Evolutionary conservation across 2,329 filamentous ascomycete genomes (phyloP).

Genomic region (Metarhizium album): DNA sequence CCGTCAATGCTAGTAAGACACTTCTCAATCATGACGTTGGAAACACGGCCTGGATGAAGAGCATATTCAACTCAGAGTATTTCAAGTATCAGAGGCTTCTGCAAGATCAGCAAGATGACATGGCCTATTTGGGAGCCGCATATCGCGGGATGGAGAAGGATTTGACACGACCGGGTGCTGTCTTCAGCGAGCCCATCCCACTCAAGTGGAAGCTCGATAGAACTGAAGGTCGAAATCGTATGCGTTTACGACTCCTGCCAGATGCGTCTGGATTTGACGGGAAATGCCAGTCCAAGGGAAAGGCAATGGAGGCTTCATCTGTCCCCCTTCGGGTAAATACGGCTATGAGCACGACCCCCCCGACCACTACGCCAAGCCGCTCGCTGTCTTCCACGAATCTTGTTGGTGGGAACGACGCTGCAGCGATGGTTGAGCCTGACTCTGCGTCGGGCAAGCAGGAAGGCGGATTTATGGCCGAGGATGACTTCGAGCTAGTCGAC

Average conservation of each 20-base stretch:
- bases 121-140: slow-evolving; percentile 62
- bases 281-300: slow-evolving; percentile 77
- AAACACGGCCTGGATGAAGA: slow-evolving; percentile 86
- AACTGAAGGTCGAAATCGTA: slow-evolving; percentile 89
- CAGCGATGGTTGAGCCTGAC: slow-evolving; percentile 13
- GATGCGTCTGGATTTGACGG: slow-evolving; percentile 59
- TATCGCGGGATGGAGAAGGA: slow-evolving; percentile 73
- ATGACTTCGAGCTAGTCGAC: slow-evolving; percentile 93
- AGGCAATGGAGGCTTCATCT: slow-evolving; percentile 35
- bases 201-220: slow-evolving; percentile 88
- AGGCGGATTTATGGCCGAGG: slow-evolving; percentile 45
- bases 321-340: slow-evolving; percentile 25
- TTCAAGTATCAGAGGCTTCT: slow-evolving; percentile 80
- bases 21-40: slow-evolving; percentile 76
- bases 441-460: slow-evolving; percentile 12
- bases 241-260: slow-evolving; percentile 78
- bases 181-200: slow-evolving; percentile 56
- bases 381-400: slow-evolving; percentile 11
- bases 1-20: slow-evolving; percentile 56
- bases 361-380: slow-evolving; percentile 9
- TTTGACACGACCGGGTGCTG: slow-evolving; percentile 65
- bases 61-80: slow-evolving; percentile 86
- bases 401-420: slow-evolving; percentile 12
- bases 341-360: slow-evolving; percentile 12
- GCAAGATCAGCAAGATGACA: slow-evolving; percentile 90